These are phyloP conservation scores for Cladosporium sp. DNA, from an alignment of 2,329 filamentous ascomycete species.

Conservation along the genomic window DNA sequence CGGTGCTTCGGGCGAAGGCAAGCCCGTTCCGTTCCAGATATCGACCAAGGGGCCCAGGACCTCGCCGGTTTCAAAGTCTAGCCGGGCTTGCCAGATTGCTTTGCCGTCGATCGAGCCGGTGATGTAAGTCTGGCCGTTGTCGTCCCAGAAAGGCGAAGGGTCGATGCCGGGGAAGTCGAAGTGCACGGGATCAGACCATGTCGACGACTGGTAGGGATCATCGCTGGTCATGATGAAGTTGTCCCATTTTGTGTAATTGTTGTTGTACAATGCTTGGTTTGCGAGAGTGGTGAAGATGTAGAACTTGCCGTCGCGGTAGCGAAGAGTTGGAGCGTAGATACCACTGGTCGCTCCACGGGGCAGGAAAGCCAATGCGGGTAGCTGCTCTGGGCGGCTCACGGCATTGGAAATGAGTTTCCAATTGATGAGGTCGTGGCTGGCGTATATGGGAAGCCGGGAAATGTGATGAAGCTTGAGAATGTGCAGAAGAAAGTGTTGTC, in stretches of 20 bases:
- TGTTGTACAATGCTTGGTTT: slow-evolving; percentile 29
- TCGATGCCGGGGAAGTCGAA: slow-evolving; percentile 53
- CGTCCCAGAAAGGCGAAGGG: slow-evolving; percentile 57
- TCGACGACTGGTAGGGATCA: slow-evolving; percentile 43
- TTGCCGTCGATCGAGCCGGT: slow-evolving; percentile 29
- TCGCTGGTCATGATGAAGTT: slow-evolving; percentile 47
- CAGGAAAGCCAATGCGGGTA: slow-evolving; percentile 37
- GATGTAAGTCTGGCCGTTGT: slow-evolving; percentile 55
- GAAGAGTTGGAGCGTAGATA: slow-evolving; percentile 44
- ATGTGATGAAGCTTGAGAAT: slow-evolving; percentile 46
- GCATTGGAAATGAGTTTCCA: slow-evolving; percentile 42
- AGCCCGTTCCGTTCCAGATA: slow-evolving; percentile 41
- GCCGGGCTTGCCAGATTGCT: slow-evolving; percentile 34
- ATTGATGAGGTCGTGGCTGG: slow-evolving; percentile 44
- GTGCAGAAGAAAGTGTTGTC: slow-evolving; percentile 47
- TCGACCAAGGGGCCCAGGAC: slow-evolving; percentile 31
- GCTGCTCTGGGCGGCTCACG: slow-evolving; percentile 38
- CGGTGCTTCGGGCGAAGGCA: slow-evolving; percentile 37
- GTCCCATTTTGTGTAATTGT: slow-evolving; percentile 41
- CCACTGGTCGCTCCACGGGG: slow-evolving; percentile 41
- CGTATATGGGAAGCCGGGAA: slow-evolving; percentile 48
- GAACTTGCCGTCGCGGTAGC: slow-evolving; percentile 42
- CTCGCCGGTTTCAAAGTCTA: slow-evolving; percentile 38
- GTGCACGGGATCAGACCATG: slow-evolving; percentile 52
- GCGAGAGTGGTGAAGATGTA: slow-evolving; percentile 39